Evolutionary conservation across 1,284 basidiomycete genomes (phyloP), one percentile per base, ranked within the genome.

Genomic region (Anthracocystis walkeri): DNA sequence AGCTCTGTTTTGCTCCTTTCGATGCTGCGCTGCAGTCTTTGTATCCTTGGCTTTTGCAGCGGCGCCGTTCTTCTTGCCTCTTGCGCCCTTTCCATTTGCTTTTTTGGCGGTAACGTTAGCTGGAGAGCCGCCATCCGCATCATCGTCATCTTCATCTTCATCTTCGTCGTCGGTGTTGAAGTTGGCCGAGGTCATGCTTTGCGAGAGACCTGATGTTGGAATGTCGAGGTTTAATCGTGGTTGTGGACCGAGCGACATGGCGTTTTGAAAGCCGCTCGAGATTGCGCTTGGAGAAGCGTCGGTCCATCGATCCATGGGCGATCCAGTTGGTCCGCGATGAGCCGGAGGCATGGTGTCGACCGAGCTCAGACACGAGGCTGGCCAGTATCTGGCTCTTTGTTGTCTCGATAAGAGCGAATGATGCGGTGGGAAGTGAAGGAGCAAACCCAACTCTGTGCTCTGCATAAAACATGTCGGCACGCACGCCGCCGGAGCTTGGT

Each of bases 1-100:
- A 2, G 81, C 67, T 33, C 81, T 60, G 60, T 83, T 83, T 46
- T 82, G 80, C 46, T 77, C 80, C 45, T 83, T 83, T n/a, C 80
- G 51, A 25, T 59, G 74, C 42, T 60, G 77, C 29, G 53, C 61
- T 16, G 68, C 67, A 38, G 35, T 38, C 57, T 31, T 63, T 33
- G 65, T 52, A 29, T 73, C 80, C 38, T 65, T 72, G n/a, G 58
- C 50, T 48, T 74, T 72, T 12, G 42, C 58, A 8, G 40, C 59
- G 23, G 14, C 63, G 12, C 62, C 60, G 21, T 44, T 61, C 35
- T 66, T 73, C 29, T 57, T 63, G 40, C 18, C 52, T 25, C 55
- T 58, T 12, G 54, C 41, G 25, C 23, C 48, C 33, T 70, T 78
- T 11, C 61, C 59, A 14, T 57, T 66, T 6, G 56, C 44, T 41